Evolutionary conservation across 2,329 filamentous ascomycete species (phyloP), one percentile per base, ranked within the genome.

Genomic region (Penicillium glabrum): DNA sequence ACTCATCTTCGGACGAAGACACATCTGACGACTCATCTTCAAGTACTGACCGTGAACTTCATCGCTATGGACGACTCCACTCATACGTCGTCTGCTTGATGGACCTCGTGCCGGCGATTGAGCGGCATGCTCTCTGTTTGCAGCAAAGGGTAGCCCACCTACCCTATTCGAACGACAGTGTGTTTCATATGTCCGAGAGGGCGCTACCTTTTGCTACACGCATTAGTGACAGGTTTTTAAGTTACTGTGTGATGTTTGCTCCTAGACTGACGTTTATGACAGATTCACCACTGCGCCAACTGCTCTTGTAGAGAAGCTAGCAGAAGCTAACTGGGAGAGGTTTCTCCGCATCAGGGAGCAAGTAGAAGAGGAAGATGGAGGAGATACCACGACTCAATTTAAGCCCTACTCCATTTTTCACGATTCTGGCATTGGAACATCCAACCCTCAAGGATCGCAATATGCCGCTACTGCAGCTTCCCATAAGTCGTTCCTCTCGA

Each of bases 321-420:
- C 56, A 43, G 39, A 58, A 46, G 56, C 56, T 13, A 58, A 58
- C 16, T 51, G 21, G 46, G 56, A 58, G 35, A 54, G 56, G 11
- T 58, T 26, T 4, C 41, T 58, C 14, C 51, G 56, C 2, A 29
- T 58, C 33, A 26, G 56, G 37, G 26, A 19, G 3, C 31, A 51
- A 48, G 27, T 37, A n/a, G 39, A 54, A 31, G 46, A 48, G 46
- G 23, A 29, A 4, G 21, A 23, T 23, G 2, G 21, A 3, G 21
- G 21, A 23, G 54, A 52, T 16, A 3, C n/a, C n/a, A 3, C 27
- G 24, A 58, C 56, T 23, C 16, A 47, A 10, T 58, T 51, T 19
- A 58, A 58, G 10, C 27, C 27, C 27, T 29, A 29, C 10, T 29
- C 27, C 10, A 9, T 29, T 3, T 29, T 29, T 29, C 27, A 29